Evolutionary conservation across 116 monocot genomes (phyloP).

Genomic region (Posidonia oceanica): DNA sequence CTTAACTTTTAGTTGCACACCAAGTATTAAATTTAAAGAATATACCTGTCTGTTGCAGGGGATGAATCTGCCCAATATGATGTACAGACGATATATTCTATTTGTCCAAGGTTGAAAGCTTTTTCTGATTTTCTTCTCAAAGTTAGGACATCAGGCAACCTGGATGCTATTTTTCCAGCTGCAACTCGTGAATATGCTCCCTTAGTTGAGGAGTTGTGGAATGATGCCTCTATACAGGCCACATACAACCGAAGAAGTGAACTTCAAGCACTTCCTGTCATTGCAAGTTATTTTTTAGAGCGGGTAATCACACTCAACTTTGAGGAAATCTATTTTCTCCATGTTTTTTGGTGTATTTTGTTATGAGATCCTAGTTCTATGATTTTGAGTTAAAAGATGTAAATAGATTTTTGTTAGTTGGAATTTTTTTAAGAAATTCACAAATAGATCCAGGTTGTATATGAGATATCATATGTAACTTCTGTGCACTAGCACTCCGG

Average conservation of each 20-base stretch:
- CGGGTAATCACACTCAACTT: conserved; percentile 28
- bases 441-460: no score
- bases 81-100: conserved; percentile 43
- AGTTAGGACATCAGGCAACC: conserved; percentile 62
- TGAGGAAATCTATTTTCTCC: no score
- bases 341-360: no score
- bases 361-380: no score
- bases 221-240: conserved; percentile 82
- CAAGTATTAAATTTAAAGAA: neutral
- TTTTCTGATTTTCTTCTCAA: conserved; percentile 89
- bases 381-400: no score
- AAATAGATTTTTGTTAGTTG: no score
- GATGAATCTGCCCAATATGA: conserved; percentile 14
- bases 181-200: conserved; percentile 88
- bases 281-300: conserved; percentile 76
- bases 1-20: neutral
- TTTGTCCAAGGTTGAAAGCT: conserved; percentile 58
- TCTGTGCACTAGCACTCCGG: no score
- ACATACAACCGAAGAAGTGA: conserved; percentile 66
- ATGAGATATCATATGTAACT: no score
- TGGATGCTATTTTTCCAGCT: conserved; percentile 86
- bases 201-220: conserved; percentile 88
- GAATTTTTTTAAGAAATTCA: no score
- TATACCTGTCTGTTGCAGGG: conserved; percentile 1
- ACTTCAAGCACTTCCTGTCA: conserved; percentile 44